phyloP scores from a whole-genome alignment of 1,284 basidiomycete genomes.

The Apiotrichum akiyoshidainum region DNA sequence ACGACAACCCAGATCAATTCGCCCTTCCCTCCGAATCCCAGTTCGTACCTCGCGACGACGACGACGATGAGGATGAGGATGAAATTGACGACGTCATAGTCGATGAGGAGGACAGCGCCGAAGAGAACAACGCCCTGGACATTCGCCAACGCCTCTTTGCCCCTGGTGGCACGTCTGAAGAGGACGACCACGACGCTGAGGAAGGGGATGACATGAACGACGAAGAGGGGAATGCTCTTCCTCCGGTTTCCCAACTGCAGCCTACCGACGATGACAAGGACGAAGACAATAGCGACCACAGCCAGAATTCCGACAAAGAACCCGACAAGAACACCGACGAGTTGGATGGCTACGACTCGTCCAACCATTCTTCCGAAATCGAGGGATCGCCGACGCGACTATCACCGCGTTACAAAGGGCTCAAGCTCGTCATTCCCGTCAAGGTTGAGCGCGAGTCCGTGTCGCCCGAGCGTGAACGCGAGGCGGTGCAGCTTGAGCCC shows the following conservation, averaged over 20 bases:
- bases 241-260: neutral
- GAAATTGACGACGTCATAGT: neutral
- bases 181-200: neutral
- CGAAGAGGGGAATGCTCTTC: neutral
- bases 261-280: neutral
- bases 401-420: too few species aligned
- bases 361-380: too few species aligned
- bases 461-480: too few species aligned
- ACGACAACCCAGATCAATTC: neutral
- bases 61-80: too few species aligned
- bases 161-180: neutral
- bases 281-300: neutral
- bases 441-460: too few species aligned
- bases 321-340: too few species aligned
- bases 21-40: too few species aligned
- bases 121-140: neutral
- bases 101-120: neutral
- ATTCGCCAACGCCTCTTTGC: neutral
- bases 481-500: too few species aligned
- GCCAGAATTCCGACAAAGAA: too few species aligned
- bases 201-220: neutral
- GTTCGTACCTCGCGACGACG: neutral
- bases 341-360: too few species aligned
- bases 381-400: too few species aligned
- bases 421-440: too few species aligned